Base-by-base conservation (phyloP, 164 flowering plant genomes). In the Aristolochia contorta region DNA sequence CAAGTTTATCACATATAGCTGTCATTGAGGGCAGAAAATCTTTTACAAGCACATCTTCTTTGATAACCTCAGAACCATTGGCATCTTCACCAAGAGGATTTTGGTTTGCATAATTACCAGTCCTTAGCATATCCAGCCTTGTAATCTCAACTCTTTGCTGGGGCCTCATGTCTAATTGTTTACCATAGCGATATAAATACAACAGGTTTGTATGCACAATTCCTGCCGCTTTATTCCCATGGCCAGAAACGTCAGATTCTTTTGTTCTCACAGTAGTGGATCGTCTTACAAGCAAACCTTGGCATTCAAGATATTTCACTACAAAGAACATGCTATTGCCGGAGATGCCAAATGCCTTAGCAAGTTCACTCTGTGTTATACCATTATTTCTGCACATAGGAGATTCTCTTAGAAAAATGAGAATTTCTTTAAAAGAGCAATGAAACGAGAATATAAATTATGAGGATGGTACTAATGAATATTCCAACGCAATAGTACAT, bases 1-100 rank as follows among this genome's bases (percentile, higher is more conserved):
- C 95, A 70, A 94, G 99, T 72, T 77, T 82, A 57, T 85, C 84
- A 64, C 96, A 88, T 25, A 91, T 62, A 66, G 86, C 89, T 76
- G 76, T 77, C 71, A 94, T 59, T 55, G 76, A 84, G 4, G 97
- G 93, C 22, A 85, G n/a, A 76, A 54, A 91, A 69, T 94, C 96
- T 71, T 82, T 86, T 30, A 94, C 77, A 43, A 66, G 73, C 67
- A 84, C 75, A 62, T 79, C 82, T 41, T 81, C 83, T 65, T 75
- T 76, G 21, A 59, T 49, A 57, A 57, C n/a, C 63, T 78, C 86
- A 55, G 71, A 75, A 30, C 57, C 33, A 49, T 47, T 37, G 23
- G 61, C 78, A 71, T 65, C 82, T 41, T 54, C 72, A 61, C 5
- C 47, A 27, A 25, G 62, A 59, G 47, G 60, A 57, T 24, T 61